Percentiles rank a stretch among this genome's conserved stretches.
Evolutionary conservation across 1,284 basidiomycete species (phyloP).

Genomic region (Cutaneotrichosporon mucoides): DNA sequence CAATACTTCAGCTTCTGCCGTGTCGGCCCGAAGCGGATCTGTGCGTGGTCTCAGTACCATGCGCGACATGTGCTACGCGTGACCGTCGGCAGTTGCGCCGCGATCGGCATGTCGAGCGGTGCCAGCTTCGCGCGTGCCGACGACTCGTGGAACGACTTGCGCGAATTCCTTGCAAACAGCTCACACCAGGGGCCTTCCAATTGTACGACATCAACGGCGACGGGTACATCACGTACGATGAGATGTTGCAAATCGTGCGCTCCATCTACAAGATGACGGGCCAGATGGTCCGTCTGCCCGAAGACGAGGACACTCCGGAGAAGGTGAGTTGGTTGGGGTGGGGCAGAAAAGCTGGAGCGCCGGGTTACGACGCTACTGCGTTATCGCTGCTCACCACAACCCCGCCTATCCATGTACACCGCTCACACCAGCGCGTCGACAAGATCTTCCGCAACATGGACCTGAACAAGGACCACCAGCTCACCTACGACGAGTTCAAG

Average conservation of each 20-base stretch:
- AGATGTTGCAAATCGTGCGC: slow-evolving; percentile 95
- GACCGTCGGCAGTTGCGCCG: too few relatives aligned
- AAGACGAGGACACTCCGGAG: slow-evolving; percentile 97
- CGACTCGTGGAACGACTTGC: too few relatives aligned
- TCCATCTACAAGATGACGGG: slow-evolving; percentile 99
- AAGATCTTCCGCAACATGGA: slow-evolving; percentile 96
- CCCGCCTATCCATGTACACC: neutral
- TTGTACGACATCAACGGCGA: slow-evolving; percentile 98
- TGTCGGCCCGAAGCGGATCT: too few relatives aligned
- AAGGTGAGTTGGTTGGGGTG: slow-evolving; percentile 59
- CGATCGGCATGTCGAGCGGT: too few relatives aligned
- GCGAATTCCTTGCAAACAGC: neutral
- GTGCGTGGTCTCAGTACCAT: too few relatives aligned
- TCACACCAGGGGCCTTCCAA: slow-evolving; percentile 88
- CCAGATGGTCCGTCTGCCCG: slow-evolving; percentile 95
- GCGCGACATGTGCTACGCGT: too few relatives aligned
- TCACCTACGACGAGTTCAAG: slow-evolving; percentile 93
- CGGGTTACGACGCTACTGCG: neutral
- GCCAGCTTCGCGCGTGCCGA: too few relatives aligned
- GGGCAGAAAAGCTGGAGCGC: neutral
- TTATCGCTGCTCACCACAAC: neutral
- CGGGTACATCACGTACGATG: slow-evolving; percentile 93
- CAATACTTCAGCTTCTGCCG: too few relatives aligned
- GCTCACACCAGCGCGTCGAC: slow-evolving; percentile 69
- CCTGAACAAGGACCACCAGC: slow-evolving; percentile 76